Percentiles rank a stretch among this genome's conserved stretches.
These are phyloP conservation scores for Podospora fimiseda DNA, from an alignment of 495 filamentous ascomycete species.

Conservation along the genomic window DNA sequence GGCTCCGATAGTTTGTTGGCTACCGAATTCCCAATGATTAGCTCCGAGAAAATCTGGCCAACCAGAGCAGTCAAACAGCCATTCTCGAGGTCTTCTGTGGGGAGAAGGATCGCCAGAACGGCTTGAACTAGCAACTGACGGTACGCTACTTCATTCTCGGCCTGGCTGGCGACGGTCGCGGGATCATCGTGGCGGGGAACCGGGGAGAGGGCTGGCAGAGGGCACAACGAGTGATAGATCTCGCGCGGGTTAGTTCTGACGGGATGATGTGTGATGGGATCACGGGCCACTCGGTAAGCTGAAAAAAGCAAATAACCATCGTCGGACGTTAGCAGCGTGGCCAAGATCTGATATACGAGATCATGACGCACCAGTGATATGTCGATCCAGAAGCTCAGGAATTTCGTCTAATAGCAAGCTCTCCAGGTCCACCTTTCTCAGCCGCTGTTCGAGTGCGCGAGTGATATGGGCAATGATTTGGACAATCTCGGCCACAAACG, in stretches of 20 bases:
- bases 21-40: slow-evolving; percentile 73
- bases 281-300: slow-evolving; percentile 53
- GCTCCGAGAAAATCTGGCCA: slow-evolving; percentile 75
- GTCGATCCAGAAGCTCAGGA: slow-evolving; percentile 71
- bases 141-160: slow-evolving; percentile 71
- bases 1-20: slow-evolving; percentile 73
- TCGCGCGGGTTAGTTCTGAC: slow-evolving; percentile 53
- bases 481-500: slow-evolving; percentile 78
- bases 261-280: slow-evolving; percentile 47
- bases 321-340: slow-evolving; percentile 2
- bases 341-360: neutral
- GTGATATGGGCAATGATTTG: slow-evolving; percentile 87
- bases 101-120: slow-evolving; percentile 72
- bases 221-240: slow-evolving; percentile 78
- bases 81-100: slow-evolving; percentile 88
- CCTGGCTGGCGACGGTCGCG: slow-evolving; percentile 51
- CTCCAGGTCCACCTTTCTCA: slow-evolving; percentile 76
- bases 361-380: slow-evolving; percentile 64
- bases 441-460: slow-evolving; percentile 72
- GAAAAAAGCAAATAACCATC: neutral
- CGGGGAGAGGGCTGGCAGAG: slow-evolving; percentile 72
- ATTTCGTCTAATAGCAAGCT: slow-evolving; percentile 82
- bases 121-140: slow-evolving; percentile 74
- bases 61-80: slow-evolving; percentile 73
- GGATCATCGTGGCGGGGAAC: slow-evolving; percentile 53